Base-by-base conservation (phyloP, 305 asterid genomes). In the Fraxinus albicans region DNA sequence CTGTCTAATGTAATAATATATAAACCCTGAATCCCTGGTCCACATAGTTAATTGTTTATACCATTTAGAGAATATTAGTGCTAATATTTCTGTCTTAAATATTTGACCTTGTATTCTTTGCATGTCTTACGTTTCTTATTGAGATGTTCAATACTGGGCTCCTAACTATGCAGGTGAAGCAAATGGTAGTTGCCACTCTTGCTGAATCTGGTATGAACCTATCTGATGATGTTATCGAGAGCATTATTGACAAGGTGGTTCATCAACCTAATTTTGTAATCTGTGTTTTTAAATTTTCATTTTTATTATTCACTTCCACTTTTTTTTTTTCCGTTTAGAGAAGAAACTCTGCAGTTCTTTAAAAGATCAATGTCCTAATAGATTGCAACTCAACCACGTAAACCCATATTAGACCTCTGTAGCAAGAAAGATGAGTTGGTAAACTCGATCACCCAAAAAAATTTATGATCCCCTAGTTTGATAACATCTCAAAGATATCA, bases 171-270 rank as follows among this genome's bases (percentile, higher is more conserved):
- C 89, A 96, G 99, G 98, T 96, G 84, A 96, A 96, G 87, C 99
- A 94, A 93, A 96, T 96, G 99, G 99, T 96, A 84, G 99, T 96
- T 72, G 99, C 98, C 60, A 94, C 98, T 80, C 98, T 96, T 58
- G 98, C 98, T 67, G 99, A 95, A 89, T 96, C 99, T 78, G 99
- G 99, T 34, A 96, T 96, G 99, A 95, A 95, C 89, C 95, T 96
- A 77, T 93, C 98, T 23, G 99, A 96, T 83, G 98, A 96, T 77
- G 98, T 96, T 81, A 95, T 95, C 47, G 99, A 96, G 90, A 95
- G 98, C 90, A 96, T 96, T 82, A 96, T 96, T 31, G 98, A 96
- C 91, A 96, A 96, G 99, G 99, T 93, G 79, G 44, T 82, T 82
- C 73, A 6, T 63, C 77, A 80, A 74, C 72, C 38, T 79, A 73